These are phyloP conservation scores for Asclepias syriaca DNA, from an alignment of 257 asterid genomes.

Conservation along the genomic window DNA sequence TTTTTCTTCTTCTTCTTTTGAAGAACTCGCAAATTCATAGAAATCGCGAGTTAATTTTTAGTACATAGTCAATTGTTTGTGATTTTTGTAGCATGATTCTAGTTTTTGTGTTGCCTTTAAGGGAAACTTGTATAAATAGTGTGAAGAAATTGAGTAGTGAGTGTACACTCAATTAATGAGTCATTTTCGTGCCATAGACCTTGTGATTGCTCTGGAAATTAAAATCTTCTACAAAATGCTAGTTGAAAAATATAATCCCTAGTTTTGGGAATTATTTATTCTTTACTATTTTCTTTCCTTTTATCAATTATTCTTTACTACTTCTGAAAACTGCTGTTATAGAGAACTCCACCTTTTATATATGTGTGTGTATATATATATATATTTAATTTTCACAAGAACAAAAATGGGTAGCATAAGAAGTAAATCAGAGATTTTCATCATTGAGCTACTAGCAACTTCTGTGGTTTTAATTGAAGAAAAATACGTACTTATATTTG, in stretches of 20 bases:
- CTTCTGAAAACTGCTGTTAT: background rate
- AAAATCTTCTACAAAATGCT: background rate
- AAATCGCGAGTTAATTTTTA: background rate
- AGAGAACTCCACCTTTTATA: no score
- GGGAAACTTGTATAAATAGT: background rate
- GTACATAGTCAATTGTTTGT: background rate
- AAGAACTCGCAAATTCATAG: background rate
- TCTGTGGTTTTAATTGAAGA: background rate
- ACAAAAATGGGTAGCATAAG: no score
- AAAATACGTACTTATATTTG: conserved; percentile 2
- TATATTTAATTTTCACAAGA: no score
- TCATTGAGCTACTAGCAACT: background rate
- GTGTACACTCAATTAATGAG: background rate
- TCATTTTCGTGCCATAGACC: background rate
- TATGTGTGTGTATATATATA: no score
- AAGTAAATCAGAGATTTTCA: no score
- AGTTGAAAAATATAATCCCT: background rate
- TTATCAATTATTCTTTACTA: background rate
- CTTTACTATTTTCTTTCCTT: background rate
- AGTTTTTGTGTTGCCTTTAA: background rate
- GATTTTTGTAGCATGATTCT: background rate
- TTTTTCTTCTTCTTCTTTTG: background rate
- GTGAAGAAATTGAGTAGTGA: background rate
- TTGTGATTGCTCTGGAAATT: background rate
- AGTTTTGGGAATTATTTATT: background rate